Evolutionary conservation across 257 asterid genomes (phyloP).

Genomic region (Schizonepeta tenuifolia): DNA sequence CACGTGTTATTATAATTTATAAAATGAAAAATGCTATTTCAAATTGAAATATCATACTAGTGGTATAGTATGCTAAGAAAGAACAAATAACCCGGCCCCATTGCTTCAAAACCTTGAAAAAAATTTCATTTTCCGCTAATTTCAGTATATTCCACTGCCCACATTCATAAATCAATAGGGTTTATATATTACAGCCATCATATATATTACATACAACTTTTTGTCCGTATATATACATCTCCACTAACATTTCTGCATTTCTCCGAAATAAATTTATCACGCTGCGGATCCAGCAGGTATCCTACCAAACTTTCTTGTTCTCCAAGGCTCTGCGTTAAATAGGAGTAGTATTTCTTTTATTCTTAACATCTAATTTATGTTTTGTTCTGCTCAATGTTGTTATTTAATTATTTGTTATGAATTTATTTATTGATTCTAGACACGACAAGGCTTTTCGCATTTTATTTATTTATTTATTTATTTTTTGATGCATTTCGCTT

Average conservation of each 20-base stretch:
- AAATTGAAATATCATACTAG: no score
- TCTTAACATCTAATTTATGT: background rate
- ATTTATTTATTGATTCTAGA: background rate
- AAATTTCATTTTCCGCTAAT: background rate
- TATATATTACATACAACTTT: background rate
- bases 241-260: background rate
- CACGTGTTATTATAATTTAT: no score
- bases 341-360: no score
- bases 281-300: constrained; percentile 20
- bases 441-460: background rate
- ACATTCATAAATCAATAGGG: background rate
- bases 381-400: background rate
- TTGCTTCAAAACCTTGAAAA: background rate
- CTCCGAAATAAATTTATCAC: background rate
- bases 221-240: background rate
- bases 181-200: background rate
- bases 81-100: background rate
- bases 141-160: background rate
- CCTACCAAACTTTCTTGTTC: constrained; percentile 45
- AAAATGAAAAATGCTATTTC: no score
- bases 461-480: no score
- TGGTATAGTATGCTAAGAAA: background rate
- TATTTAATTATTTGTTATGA: background rate
- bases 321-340: constrained; percentile 35
- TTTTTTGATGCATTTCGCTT: constrained; percentile 21